These are phyloP conservation scores for Corymbia maculata DNA, from an alignment of 345 rosid genomes.

Conservation along the genomic window DNA sequence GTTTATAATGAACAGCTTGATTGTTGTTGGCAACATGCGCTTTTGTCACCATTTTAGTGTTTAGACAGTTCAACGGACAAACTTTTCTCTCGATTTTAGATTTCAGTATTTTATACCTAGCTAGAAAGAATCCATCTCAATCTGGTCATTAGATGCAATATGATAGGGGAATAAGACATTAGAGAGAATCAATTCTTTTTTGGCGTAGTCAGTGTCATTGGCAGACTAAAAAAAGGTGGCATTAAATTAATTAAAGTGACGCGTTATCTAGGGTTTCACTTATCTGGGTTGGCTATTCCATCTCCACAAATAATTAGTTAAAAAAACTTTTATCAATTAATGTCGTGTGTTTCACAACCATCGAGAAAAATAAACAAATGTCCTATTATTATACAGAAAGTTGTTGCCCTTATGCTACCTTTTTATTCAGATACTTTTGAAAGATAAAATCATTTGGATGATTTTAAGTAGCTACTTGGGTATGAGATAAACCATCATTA, in stretches of 20 bases:
- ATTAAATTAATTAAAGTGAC: background rate
- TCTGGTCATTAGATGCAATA: background rate
- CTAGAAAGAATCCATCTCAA: background rate
- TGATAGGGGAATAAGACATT: background rate
- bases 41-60: background rate
- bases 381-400: background rate
- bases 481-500: background rate
- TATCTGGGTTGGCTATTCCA: background rate
- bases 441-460: background rate
- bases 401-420: background rate
- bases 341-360: background rate
- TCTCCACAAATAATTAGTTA: background rate
- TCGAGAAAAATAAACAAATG: background rate
- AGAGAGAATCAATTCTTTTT: background rate
- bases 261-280: background rate
- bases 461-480: background rate
- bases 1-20: background rate
- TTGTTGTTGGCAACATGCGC: background rate
- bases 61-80: background rate
- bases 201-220: background rate
- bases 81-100: background rate
- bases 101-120: background rate
- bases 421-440: background rate
- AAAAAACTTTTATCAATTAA: background rate
- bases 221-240: background rate